Percentiles rank a stretch among this genome's conserved stretches.
Conservation (phyloP, 257 asterid genomes). For the Thymus quinquecostatus region DNA sequence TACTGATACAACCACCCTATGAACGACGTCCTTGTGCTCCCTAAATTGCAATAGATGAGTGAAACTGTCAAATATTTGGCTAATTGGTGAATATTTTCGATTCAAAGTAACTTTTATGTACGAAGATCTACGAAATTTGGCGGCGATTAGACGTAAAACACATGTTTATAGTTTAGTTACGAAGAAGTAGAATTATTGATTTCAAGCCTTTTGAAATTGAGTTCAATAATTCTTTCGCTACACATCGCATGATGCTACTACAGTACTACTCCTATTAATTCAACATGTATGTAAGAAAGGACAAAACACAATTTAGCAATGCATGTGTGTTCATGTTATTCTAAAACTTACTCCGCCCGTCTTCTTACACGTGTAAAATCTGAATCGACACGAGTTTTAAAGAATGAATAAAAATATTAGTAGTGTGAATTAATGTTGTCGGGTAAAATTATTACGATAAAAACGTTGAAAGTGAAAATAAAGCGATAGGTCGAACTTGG, state of each 20-base stretch:
- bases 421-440: too few species aligned
- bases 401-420: too few species aligned
- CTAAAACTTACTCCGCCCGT: background rate
- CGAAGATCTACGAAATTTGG: background rate
- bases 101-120: background rate
- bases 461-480: too few species aligned
- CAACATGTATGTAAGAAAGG: background rate
- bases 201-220: background rate
- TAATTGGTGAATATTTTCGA: background rate
- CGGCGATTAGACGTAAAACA: background rate
- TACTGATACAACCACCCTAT: too few species aligned
- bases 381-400: too few species aligned
- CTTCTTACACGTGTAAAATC: too few species aligned
- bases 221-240: slow-evolving; percentile 9
- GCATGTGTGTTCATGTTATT: slow-evolving; percentile 15
- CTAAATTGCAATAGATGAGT: background rate
- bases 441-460: too few species aligned
- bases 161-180: background rate
- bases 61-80: background rate
- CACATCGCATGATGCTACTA: background rate
- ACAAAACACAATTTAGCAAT: slow-evolving; percentile 21
- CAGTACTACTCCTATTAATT: background rate
- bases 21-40: too few species aligned
- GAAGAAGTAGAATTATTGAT: background rate
- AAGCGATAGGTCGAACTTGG: too few species aligned